Evolutionary conservation across 805 yeast species (phyloP).

Genomic region (Metschnikowia peoriensis): DNA sequence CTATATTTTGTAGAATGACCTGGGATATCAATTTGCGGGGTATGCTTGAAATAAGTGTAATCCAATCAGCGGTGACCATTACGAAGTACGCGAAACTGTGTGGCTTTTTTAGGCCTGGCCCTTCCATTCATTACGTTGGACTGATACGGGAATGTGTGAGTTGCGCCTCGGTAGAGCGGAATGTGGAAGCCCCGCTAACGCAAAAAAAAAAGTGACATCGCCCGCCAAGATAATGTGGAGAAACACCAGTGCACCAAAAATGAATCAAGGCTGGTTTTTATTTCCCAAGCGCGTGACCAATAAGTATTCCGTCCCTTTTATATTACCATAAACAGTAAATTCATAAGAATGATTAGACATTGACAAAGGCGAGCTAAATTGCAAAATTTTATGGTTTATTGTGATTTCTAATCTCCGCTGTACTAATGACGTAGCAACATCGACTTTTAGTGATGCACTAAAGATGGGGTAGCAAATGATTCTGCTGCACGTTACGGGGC

Average conservation of each 20-base stretch:
- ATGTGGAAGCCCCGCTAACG: neutral
- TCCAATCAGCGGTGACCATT: neutral
- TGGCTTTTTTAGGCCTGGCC: neutral
- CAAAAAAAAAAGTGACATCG: neutral
- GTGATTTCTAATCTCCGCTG: too few relatives aligned
- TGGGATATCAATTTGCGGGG: neutral
- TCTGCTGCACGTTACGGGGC: neutral
- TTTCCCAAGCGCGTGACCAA: too few relatives aligned
- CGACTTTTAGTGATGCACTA: too few relatives aligned
- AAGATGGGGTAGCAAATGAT: neutral
- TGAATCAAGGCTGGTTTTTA: too few relatives aligned
- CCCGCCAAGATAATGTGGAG: neutral
- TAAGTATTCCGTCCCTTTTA: too few relatives aligned
- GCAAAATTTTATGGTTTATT: too few relatives aligned
- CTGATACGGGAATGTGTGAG: neutral
- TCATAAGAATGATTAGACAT: too few relatives aligned
- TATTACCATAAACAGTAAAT: too few relatives aligned
- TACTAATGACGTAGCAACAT: too few relatives aligned
- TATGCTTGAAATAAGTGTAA: too few relatives aligned
- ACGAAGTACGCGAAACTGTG: neutral
- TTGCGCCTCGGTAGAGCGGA: neutral
- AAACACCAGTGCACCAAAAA: neutral
- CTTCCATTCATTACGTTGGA: neutral
- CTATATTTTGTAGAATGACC: neutral
- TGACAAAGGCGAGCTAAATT: too few relatives aligned